Percentiles rank a stretch among this genome's conserved stretches.
Evolutionary conservation across 257 asterid species (phyloP).

Genomic region (Rhazya stricta): DNA sequence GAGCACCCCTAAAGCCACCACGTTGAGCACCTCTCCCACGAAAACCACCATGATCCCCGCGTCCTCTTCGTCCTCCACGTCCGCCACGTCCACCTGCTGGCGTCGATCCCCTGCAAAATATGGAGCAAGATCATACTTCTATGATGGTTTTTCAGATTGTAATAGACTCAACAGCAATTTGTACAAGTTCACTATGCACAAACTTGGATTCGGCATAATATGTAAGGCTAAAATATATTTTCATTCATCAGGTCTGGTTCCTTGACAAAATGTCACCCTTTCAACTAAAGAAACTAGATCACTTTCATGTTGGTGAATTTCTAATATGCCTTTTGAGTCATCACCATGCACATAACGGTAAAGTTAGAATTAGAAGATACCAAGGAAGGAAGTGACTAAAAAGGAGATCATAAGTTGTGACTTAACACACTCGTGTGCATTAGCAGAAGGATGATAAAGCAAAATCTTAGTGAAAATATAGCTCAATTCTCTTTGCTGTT

Average conservation of each 20-base stretch:
- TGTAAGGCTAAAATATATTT: not conserved
- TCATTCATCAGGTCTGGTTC: not conserved
- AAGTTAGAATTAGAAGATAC: not conserved
- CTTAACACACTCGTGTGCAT: not conserved
- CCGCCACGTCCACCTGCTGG: constrained; percentile 45
- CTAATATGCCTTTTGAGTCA: not conserved
- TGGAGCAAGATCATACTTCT: not conserved
- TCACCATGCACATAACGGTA: not conserved
- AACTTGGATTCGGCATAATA: not conserved
- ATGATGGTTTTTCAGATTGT: not conserved
- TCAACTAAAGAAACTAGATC: not conserved
- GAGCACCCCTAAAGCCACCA: constrained; percentile 57
- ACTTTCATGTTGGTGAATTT: not conserved
- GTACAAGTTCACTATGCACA: too few species aligned
- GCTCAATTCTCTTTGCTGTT: not conserved
- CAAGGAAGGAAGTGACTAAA: not conserved
- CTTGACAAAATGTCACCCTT: not conserved
- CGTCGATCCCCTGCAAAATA: constrained; percentile 44
- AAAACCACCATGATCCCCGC: too few species aligned
- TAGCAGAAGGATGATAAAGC: not conserved
- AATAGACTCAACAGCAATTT: too few species aligned
- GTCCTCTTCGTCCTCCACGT: constrained; percentile 59
- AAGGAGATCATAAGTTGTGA: not conserved
- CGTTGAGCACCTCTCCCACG: constrained; percentile 50
- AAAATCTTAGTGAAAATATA: not conserved